Conservation (phyloP, 2,329 filamentous ascomycete genomes). For the Hypoxylon sp. region DNA sequence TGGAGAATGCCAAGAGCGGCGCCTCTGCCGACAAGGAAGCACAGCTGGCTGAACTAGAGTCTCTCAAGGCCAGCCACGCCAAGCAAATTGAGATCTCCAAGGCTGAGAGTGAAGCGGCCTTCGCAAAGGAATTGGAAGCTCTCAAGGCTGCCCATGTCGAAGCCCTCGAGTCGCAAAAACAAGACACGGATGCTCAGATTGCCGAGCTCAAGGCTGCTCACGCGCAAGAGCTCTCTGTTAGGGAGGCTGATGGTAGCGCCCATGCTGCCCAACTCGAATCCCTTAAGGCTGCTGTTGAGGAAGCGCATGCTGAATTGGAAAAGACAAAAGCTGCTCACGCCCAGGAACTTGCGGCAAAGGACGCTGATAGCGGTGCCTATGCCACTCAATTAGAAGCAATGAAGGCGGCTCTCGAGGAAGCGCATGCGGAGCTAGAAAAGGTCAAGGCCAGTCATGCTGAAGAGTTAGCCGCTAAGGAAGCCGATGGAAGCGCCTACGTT, state of each 20-base stretch:
- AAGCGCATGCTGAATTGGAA: conserved; percentile 52
- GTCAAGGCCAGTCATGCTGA: conserved; percentile 48
- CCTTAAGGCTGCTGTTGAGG: conserved; percentile 55
- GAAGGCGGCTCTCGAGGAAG: conserved; percentile 55
- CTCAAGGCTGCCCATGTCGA: conserved; percentile 61
- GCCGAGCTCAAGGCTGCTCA: conserved; percentile 57
- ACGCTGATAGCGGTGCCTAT: conserved; percentile 55
- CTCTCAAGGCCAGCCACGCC: conserved; percentile 68
- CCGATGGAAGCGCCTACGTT: conserved; percentile 45
- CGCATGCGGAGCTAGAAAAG: conserved; percentile 52
- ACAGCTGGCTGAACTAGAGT: conserved; percentile 66
- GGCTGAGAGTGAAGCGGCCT: conserved; percentile 58
- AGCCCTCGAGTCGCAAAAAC: conserved; percentile 60
- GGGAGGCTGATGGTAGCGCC: conserved; percentile 55
- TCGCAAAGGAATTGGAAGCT: conserved; percentile 59
- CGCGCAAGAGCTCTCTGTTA: conserved; percentile 54
- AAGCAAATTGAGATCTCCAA: conserved; percentile 64
- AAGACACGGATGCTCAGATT: conserved; percentile 58
- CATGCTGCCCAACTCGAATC: conserved; percentile 57
- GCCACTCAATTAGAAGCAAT: conserved; percentile 57
- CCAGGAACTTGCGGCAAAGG: conserved; percentile 54
- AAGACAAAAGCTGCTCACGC: conserved; percentile 46
- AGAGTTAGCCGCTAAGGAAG: conserved; percentile 48
- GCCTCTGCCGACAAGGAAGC: conserved; percentile 65
- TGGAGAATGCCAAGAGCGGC: conserved; percentile 69